Base-by-base conservation (phyloP, 768 basidiomycete species). In the Podaxis pistillaris region DNA sequence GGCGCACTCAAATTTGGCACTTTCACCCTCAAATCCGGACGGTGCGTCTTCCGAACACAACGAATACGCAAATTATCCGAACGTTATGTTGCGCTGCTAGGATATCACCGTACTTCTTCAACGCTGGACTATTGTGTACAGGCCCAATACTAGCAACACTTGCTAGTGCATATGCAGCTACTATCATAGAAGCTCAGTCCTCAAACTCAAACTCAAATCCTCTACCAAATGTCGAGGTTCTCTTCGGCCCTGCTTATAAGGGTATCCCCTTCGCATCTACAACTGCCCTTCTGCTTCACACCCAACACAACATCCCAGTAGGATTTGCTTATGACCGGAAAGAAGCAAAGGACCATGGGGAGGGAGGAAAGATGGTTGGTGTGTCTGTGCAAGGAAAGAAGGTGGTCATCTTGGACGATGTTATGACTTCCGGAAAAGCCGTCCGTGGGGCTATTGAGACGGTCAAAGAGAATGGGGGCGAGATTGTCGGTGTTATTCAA, bases 181-280 rank as follows among this genome's bases (percentile, higher is more conserved):
- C 91, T 12, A 91, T 98, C 70, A 78, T 83, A 12, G 74, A 78
- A 22, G 83, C 90, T 0, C 75, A 80, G 37, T 60, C 71, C 12
- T 65, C 74, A 1, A 37, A 67, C 11, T 62, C 65, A 22, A 65
- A 54, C 11, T 17, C 46, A 8, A 54, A 40, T 26, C 46, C 61
- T 26, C 11, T 82, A 4, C 82, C 81, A 11, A 59, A 71, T 30
- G 84, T 96, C 68, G 93, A 96, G 67, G 84, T 98, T 50, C 82
- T 98, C 37, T 97, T 98, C 68, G 96, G 96, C 0, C 96, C 96
- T 0, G 96, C 96, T 2, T 98, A 98, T 79, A 98, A 98, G 77
- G 96, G 94, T 26, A 98, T 98, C 70, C 84, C 95, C 0, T 86
- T 99, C 56, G 96, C 95, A 0, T 90, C 96, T 0, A 83, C 90